Base-by-base conservation (phyloP, 805 yeast genomes). In the Starmerella bombicola region DNA sequence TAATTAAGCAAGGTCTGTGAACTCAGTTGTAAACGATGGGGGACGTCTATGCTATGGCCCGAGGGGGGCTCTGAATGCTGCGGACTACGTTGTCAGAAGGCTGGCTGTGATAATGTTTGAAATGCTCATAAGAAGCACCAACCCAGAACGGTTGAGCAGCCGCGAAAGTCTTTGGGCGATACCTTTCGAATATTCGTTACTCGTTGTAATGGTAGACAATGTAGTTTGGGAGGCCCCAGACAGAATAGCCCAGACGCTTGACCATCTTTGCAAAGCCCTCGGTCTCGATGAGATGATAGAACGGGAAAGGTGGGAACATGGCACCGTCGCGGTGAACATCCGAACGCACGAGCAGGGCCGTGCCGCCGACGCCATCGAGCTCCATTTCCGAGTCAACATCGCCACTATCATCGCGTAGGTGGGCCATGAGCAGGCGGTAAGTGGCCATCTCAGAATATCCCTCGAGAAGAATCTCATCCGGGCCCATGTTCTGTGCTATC, bases 251-350 rank as follows among this genome's bases (percentile, higher is more conserved):
- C 48, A 91, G 69, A 53, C 97, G 70, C 61, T 85, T 84, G 33
- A 95, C 95, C 97, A 91, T 91, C 62, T 56, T 80, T 77, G 70
- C 96, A 63, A 91, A 91, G 15, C 98, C 98, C 64, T 91, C 98
- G 8, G 96, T 86, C 66, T 91, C 98, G 49, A 91, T 85, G 60
- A 91, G 70, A 60, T 91, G 94, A 60, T 88, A 86, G 68, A 91
- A 91, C 45, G 98, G 91, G 74, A 91, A 91, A 37, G 93, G 82
- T 15, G 99, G 98, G 74, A 91, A 91, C 96, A 91, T 88, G 41
- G 97, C 97, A 38, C 99, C 99, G 61, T 91, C 98, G 59, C 98
- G 73, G 63, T 91, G 99, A 40, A 91, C 99, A 52, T 86, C 96
- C 9, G 96, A 94, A 58, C 88, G 84, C 23, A 91, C 99, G 63